These are phyloP conservation scores for Penicillium hordei DNA, from an alignment of 2,329 filamentous ascomycete species.

Conservation along the genomic window DNA sequence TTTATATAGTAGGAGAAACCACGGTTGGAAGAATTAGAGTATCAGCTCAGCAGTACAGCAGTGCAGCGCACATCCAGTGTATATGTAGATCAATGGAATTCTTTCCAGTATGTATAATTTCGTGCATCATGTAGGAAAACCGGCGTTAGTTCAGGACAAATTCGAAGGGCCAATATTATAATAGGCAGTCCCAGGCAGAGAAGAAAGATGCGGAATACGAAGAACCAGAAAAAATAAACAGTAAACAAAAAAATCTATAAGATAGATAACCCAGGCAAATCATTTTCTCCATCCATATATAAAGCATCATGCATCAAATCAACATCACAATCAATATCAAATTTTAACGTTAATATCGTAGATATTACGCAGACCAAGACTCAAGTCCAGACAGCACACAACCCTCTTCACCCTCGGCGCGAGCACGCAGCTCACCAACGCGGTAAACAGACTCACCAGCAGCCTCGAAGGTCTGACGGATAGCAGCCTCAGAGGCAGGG, in stretches of 20 bases:
- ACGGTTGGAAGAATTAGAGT: too few relatives aligned
- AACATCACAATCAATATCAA: conserved; percentile 8
- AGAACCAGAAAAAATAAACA: conserved; percentile 8
- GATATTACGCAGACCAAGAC: conserved; percentile 38
- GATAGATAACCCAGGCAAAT: conserved; percentile 7
- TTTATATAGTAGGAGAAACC: background rate
- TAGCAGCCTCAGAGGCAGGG: conserved; percentile 19
- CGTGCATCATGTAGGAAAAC: conserved; percentile 12
- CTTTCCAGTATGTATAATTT: background rate
- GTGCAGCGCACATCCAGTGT: background rate
- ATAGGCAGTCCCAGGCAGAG: background rate
- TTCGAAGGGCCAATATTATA: background rate
- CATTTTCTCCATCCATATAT: conserved; percentile 10
- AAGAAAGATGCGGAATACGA: conserved; percentile 3
- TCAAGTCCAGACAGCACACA: conserved; percentile 65
- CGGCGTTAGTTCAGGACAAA: conserved; percentile 17
- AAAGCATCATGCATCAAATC: conserved; percentile 10
- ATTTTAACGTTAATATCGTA: conserved; percentile 4
- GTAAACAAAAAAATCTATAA: conserved; percentile 9
- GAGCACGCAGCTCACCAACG: conserved; percentile 69
- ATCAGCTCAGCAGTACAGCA: background rate
- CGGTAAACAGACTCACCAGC: conserved; percentile 74
- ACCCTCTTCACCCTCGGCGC: conserved; percentile 53
- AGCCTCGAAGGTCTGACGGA: conserved; percentile 57
- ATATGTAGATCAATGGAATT: background rate